Base-by-base conservation (phyloP, 2,329 filamentous ascomycete species). In the Pseudogymnoascus sp. region DNA sequence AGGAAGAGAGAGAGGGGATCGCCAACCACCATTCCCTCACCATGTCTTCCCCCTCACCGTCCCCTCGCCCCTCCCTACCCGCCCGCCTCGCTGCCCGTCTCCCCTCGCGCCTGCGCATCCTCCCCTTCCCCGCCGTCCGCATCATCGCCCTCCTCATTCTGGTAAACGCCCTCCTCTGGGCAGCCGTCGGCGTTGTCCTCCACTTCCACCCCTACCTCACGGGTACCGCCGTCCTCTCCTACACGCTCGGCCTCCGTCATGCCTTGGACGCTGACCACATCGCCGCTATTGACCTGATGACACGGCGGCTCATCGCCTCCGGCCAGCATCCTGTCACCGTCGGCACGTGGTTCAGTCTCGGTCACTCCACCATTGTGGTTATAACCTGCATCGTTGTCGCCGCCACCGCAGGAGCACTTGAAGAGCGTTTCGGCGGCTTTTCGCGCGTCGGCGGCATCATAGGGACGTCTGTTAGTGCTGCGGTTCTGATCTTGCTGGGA, bases 251-350 rank as follows among this genome's bases (percentile, higher is more conserved):
- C 2, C 81, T 97, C 11, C 88, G 93, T 41, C 93, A 97, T 78
- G 93, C 93, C n/a, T 84, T 97, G 47, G 94, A 97, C 70, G 94
- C 93, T n/a, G 93, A 97, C 74, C 94, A 97, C 71, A 90, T 90
- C 65, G 68, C 62, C 68, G 93, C 92, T 65, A 99, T 97, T 69
- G 93, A 97, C 74, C 82, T 97, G 37, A 96, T 95, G 87, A 97
- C 94, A 0, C 83, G 94, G 2, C 86, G 93, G 6, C 83, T 97
- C 22, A 85, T 97, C 37, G 92, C 92, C 0, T 83, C 89, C 0
- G 91, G 91, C 16, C 90, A 94, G 70, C 84, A 84, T 1, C 92
- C 93, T 1, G 91, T 95, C 9, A 93, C 92, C 0, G 93, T 97
- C 1, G 94, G 93, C 43, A 96, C 91, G 1, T 97, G 90, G 72